These are phyloP conservation scores for Aspergillus jensenii DNA, from an alignment of 2,329 filamentous ascomycete species.

Conservation along the genomic window DNA sequence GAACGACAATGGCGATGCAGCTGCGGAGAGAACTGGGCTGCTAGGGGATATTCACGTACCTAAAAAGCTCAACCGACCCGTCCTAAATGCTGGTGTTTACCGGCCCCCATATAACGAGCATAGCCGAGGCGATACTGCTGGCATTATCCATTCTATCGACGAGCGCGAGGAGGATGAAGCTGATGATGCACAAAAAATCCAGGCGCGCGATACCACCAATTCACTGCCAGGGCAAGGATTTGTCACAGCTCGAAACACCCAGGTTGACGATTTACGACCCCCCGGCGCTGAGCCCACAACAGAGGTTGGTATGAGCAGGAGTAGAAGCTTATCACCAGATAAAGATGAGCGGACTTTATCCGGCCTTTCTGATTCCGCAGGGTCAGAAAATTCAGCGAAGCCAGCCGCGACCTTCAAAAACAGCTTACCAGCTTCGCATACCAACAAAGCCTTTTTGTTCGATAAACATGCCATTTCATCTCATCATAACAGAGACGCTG, in stretches of 20 bases:
- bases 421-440: constrained; percentile 22
- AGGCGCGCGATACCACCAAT: constrained; percentile 20
- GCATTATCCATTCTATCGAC: constrained; percentile 63
- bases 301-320: constrained; percentile 7
- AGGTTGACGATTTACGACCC: constrained; percentile 1
- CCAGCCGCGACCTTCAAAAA: constrained; percentile 20
- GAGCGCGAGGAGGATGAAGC: constrained; percentile 61
- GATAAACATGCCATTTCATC: constrained; percentile 24
- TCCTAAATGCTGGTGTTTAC: constrained; percentile 38
- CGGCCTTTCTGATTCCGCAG: constrained; percentile 53
- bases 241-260: constrained; percentile 27
- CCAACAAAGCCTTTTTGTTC: constrained; percentile 25
- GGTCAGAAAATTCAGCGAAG: constrained; percentile 33
- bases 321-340: constrained; percentile 47
- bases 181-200: background rate
- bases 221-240: constrained; percentile 28
- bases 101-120: constrained; percentile 50
- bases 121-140: constrained; percentile 50
- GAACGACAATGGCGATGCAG: constrained; percentile 28
- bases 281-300: background rate
- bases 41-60: constrained; percentile 43
- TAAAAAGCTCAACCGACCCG: constrained; percentile 39
- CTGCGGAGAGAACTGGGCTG: constrained; percentile 44
- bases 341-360: constrained; percentile 58
- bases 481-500: constrained; percentile 20